Conservation (phyloP, 176 grass and related monocot species). For the Oryza glaberrima region DNA sequence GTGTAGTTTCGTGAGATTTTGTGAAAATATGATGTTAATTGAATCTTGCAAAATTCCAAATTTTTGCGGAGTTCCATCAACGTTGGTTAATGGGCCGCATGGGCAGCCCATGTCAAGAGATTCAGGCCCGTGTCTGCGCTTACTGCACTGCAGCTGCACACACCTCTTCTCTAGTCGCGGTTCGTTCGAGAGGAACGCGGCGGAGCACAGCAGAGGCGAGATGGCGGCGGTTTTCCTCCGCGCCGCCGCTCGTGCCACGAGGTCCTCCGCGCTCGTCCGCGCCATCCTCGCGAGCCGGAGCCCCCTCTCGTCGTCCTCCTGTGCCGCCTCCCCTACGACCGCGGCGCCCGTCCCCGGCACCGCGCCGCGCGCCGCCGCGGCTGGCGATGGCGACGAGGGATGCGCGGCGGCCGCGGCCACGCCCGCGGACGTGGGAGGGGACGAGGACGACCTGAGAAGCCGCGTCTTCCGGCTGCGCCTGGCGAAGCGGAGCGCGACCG, state of each 20-base stretch:
- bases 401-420: neutral
- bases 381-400: constrained; percentile 15
- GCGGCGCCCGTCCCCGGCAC: neutral
- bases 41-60: no score
- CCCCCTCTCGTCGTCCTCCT: constrained; percentile 34
- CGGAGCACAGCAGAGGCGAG: neutral
- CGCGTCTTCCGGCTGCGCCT: constrained; percentile 73
- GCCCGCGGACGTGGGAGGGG: neutral
- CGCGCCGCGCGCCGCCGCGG: neutral
- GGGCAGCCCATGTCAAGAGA: neutral
- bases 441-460: constrained; percentile 55
- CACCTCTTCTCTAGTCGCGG: neutral
- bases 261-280: constrained; percentile 31
- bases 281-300: neutral
- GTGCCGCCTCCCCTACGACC: neutral
- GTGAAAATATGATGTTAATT: no score
- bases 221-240: constrained; percentile 54
- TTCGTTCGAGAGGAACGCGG: constrained; percentile 10
- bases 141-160: neutral
- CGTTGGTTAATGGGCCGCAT: neutral
- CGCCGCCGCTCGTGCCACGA: constrained; percentile 24
- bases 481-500: constrained; percentile 76
- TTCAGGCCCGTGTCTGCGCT: neutral
- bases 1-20: no score
- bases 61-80: no score